Base-by-base conservation (phyloP, 257 asterid species). In the Schizonepeta tenuifolia region DNA sequence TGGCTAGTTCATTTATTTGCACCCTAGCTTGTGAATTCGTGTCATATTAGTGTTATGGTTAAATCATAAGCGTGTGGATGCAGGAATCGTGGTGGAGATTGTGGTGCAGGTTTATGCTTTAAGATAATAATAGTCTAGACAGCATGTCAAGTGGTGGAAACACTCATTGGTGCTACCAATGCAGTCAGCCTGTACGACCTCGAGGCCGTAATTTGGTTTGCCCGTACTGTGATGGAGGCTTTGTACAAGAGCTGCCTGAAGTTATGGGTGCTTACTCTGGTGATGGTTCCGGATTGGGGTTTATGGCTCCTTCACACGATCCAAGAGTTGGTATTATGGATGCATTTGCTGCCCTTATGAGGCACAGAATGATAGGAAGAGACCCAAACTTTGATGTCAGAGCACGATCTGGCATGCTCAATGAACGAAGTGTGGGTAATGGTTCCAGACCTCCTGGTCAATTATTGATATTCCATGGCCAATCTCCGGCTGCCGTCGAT, bases 131-230 rank as follows among this genome's bases (percentile, higher is more conserved):
- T 3, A 62, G 66, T 31, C 26, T 44, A 65, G 57, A 59, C 70
- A 78, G 51, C 53, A 86, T 86, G 89, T 86, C 91, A 24, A 86
- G 89, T 74, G 83, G 84, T 38, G 84, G 84, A 77, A 78, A 81
- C 66, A 90, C 93, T 58, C 97, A 93, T 67, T 93, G 97, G 97
- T 89, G 98, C 87, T 77, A 90, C 86, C 95, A 91, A 76, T 93
- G 98, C 86, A 78, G 47, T 70, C 87, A 79, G 56, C 88, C 96
- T 47, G 79, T 93, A 76, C 84, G 82, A 51, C 86, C 89, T 61
- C 80, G 49, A 18, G 79, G 82, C 49, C 78, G 65, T 65, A 60
- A 71, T 70, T 56, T 84, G 72, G 78, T 79, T 43, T 93, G 97
- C 65, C 92, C 96, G 36, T 77, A 85, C 79, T 93, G 97, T 49